Percentiles rank a stretch among this genome's conserved stretches.
These are phyloP conservation scores for Sphaerulina musiva DNA, from an alignment of 2,329 filamentous ascomycete genomes.

Conservation along the genomic window DNA sequence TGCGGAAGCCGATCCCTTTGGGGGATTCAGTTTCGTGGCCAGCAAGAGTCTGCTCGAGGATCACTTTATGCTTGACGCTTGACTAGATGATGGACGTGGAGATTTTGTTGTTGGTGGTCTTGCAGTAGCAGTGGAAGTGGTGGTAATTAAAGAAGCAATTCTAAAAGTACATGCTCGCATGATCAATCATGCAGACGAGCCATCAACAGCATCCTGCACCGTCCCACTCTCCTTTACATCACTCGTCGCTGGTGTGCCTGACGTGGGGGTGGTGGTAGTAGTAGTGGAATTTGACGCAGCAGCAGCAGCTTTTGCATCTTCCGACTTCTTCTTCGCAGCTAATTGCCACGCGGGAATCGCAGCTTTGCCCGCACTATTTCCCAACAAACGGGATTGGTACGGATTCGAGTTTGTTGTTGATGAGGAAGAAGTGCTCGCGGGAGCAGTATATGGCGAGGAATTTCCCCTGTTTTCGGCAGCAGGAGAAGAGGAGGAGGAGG, in stretches of 20 bases:
- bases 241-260: constrained; percentile 5
- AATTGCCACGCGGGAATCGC: constrained; percentile 51
- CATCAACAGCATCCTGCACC: constrained; percentile 17
- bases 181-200: background rate
- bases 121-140: background rate
- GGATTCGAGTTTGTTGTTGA: constrained; percentile 17
- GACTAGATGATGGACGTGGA: constrained; percentile 22
- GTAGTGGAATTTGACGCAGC: background rate
- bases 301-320: constrained; percentile 40
- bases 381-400: constrained; percentile 24
- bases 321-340: constrained; percentile 44
- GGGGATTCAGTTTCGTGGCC: constrained; percentile 50
- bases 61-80: constrained; percentile 32
- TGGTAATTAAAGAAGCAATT: too few relatives aligned
- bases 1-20: constrained; percentile 44
- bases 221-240: constrained; percentile 24
- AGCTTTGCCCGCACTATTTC: constrained; percentile 30
- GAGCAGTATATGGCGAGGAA: constrained; percentile 19
- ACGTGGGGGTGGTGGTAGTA: background rate
- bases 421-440: constrained; percentile 7
- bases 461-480: constrained; percentile 13
- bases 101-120: background rate
- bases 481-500: constrained; percentile 13
- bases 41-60: constrained; percentile 45
- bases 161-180: too few relatives aligned